These are phyloP conservation scores for Entomortierella lignicola DNA, from an alignment of 192 early-diverging fungal genomes.

Conservation along the genomic window DNA sequence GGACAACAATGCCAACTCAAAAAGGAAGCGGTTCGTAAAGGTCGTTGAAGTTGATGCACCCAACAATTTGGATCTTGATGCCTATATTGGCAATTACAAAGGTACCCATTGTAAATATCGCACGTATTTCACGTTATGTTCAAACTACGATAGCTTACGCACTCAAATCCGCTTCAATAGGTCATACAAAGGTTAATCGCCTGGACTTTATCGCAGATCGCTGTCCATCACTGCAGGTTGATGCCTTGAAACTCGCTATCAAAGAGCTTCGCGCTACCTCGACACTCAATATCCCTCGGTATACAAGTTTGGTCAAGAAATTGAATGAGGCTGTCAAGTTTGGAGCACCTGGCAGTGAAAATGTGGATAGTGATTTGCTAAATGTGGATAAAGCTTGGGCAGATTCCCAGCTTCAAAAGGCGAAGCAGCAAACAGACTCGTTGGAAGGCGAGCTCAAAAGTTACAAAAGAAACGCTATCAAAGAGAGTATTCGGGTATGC, in stretches of 20 bases:
- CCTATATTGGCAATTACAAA: conserved; percentile 73
- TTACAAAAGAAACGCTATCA: conserved; percentile 82
- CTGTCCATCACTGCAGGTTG: conserved; percentile 73
- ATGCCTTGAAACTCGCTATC: conserved; percentile 75
- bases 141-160: neutral
- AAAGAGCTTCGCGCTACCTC: conserved; percentile 61
- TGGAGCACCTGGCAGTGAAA: conserved; percentile 18
- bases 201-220: conserved; percentile 80
- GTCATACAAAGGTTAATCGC: conserved; percentile 74
- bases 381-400: conserved; percentile 60
- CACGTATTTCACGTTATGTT: neutral
- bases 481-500: conserved; percentile 86
- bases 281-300: conserved; percentile 60
- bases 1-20: conserved; percentile 46
- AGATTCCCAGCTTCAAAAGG: conserved; percentile 60
- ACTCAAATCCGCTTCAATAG: conserved; percentile 42
- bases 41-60: conserved; percentile 58
- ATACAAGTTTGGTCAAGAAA: conserved; percentile 60
- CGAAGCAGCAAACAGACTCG: conserved; percentile 64
- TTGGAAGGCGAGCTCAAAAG: conserved; percentile 83
- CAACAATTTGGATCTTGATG: conserved; percentile 70
- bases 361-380: conserved; percentile 45
- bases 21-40: conserved; percentile 58
- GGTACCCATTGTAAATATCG: conserved; percentile 49
- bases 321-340: conserved; percentile 66